Base-by-base conservation (phyloP, 768 basidiomycete species). In the Termitomyces sp. region DNA sequence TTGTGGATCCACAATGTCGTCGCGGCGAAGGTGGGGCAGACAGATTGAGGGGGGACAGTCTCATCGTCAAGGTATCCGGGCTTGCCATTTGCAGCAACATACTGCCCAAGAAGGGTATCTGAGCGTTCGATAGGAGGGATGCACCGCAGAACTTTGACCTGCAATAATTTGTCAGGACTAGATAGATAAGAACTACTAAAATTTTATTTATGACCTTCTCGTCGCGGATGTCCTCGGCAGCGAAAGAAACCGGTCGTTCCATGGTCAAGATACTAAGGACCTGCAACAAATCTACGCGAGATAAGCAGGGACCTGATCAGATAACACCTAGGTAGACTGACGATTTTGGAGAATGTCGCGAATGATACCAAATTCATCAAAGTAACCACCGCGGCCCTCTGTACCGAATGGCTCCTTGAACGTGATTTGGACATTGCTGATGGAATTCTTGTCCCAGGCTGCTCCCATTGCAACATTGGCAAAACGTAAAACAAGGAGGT, bases 391-490 rank as follows among this genome's bases (percentile, higher is more conserved):
- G 62, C 96, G 91, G n/a, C 96, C 96, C 70, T 99, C 97, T 47
- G 96, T 99, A 19, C 96, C 96, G 69, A 98, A 98, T 2, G 95
- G 94, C 73, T 98, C 97, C 78, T 98, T 98, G 84, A 98, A 98
- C 16, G 94, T 97, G 73, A 98, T 97, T 72, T 99, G 97, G 34
- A 99, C 94, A 67, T 94, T 98, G 74, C 83, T 86, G 76, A 99
- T 89, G 58, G 85, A 92, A 72, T 95, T 93, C 73, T 92, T 96
- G 77, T 98, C 95, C 92, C 95, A 97, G 39, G 84, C 82, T 28
- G 91, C 85, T 61, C 84, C 85, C 77, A 97, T 72, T 25, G 94
- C 90, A 62, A 94, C 74, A 73, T 99, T 99, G 60, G 93, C 96
- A 66, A 99, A 99, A 34, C 96, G 87, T 52, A 98, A 77, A 28